A percentile compares a stretch with the other conserved stretches of the same genome.
Conservation (phyloP, 495 filamentous ascomycete genomes). For the Glutinoglossum americanum region DNA sequence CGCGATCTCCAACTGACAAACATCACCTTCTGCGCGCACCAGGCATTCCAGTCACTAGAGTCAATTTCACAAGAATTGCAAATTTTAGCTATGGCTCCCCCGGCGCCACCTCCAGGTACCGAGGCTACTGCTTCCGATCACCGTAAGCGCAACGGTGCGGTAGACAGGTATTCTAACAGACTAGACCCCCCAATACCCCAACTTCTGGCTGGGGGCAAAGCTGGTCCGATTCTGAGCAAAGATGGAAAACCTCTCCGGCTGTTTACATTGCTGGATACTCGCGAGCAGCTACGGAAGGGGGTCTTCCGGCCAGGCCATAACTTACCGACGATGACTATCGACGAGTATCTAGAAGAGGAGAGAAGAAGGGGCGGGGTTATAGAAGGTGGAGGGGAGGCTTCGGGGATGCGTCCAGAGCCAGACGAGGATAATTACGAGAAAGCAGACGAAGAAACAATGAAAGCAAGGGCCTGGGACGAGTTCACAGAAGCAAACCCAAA, state of each 20-base stretch:
- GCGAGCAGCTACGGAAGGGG: conserved; percentile 54
- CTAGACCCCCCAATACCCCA: conserved; percentile 41
- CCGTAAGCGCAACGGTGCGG: conserved; percentile 13
- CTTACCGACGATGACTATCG: conserved; percentile 91
- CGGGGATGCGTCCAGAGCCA: conserved; percentile 40
- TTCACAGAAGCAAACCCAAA: conserved; percentile 76
- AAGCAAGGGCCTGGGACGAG: conserved; percentile 90
- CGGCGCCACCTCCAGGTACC: conserved; percentile 17
- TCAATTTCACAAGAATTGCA: conserved; percentile 62
- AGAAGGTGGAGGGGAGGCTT: conserved; percentile 71
- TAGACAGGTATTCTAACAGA: conserved; percentile 49
- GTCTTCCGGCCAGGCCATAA: conserved; percentile 86
- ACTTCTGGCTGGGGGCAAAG: conserved; percentile 27
- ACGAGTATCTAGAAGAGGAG: conserved; percentile 93
- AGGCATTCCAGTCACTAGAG: conserved; percentile 69
- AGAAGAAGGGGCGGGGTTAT: conserved; percentile 68
- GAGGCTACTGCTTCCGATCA: conserved; percentile 7
- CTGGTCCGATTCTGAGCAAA: conserved; percentile 58
- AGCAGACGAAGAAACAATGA: conserved; percentile 75
- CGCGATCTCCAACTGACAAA: conserved; percentile 60
- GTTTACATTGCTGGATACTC: conserved; percentile 64
- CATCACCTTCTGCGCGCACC: conserved; percentile 48
- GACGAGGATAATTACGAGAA: conserved; percentile 79
- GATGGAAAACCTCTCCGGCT: conserved; percentile 77
- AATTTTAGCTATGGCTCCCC: conserved; percentile 53